Percentiles rank a stretch among this genome's conserved stretches.
Evolutionary conservation across 2,329 filamentous ascomycete genomes (phyloP).

Genomic region (Paraphaeosphaeria sporulosa): DNA sequence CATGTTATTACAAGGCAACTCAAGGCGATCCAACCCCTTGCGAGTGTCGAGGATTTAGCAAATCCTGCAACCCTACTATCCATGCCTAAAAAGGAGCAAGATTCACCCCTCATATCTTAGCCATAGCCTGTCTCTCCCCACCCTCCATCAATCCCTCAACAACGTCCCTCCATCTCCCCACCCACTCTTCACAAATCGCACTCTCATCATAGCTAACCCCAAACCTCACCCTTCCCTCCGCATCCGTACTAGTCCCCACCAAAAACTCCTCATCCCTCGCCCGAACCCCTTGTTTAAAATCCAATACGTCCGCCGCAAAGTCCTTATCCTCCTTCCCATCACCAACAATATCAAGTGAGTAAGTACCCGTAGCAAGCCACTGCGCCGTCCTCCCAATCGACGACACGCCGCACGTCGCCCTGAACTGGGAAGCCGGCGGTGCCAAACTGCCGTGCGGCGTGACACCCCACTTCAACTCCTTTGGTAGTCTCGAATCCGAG

Average conservation of each 20-base stretch:
- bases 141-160: conserved; percentile 42
- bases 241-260: conserved; percentile 51
- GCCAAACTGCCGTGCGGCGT: conserved; percentile 51
- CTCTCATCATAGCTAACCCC: conserved; percentile 53
- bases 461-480: conserved; percentile 28
- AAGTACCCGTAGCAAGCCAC: conserved; percentile 40
- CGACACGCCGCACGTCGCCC: conserved; percentile 56
- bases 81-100: no score
- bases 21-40: no score
- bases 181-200: conserved; percentile 43
- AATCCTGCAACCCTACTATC: no score
- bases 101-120: conserved; percentile 26
- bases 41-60: no score
- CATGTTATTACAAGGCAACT: no score
- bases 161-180: conserved; percentile 40
- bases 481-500: conserved; percentile 43
- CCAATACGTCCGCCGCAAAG: conserved; percentile 51
- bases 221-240: conserved; percentile 45
- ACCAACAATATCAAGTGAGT: conserved; percentile 33
- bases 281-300: conserved; percentile 50
- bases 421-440: conserved; percentile 36
- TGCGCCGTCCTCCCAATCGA: conserved; percentile 50
- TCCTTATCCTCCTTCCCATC: conserved; percentile 33
- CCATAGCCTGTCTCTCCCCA: not conserved
- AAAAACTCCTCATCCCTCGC: conserved; percentile 57